phyloP scores from a whole-genome alignment of 2,329 filamentous ascomycete species.

The Hymenoscyphus occultus region DNA sequence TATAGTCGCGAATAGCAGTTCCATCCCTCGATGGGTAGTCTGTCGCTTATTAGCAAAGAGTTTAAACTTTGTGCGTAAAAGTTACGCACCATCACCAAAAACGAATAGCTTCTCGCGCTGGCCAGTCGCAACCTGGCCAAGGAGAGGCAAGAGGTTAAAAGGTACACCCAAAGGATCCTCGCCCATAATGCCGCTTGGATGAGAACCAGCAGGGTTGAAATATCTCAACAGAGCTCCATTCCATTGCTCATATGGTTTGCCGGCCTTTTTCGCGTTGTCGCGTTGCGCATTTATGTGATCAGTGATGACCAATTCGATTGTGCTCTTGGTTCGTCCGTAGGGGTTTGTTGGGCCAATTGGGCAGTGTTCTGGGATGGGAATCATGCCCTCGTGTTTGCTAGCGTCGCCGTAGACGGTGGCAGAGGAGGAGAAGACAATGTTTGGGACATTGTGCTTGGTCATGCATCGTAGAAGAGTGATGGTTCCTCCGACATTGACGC shows the following conservation, averaged over 20 bases:
- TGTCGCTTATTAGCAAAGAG: conserved; percentile 39
- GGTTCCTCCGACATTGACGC: conserved; percentile 92
- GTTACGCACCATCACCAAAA: conserved; percentile 77
- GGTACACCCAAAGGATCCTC: conserved; percentile 95
- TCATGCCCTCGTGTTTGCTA: conserved; percentile 95
- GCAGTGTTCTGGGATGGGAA: conserved; percentile 95
- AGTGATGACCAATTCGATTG: conserved; percentile 86
- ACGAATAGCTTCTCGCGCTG: conserved; percentile 92
- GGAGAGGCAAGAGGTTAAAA: conserved; percentile 89
- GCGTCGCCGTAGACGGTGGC: conserved; percentile 98
- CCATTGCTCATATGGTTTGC: conserved; percentile 76
- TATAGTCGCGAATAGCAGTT: conserved; percentile 96
- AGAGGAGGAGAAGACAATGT: conserved; percentile 98
- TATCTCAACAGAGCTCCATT: conserved; percentile 92
- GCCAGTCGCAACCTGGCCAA: conserved; percentile 94
- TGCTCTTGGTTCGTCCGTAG: conserved; percentile 94
- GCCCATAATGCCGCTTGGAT: conserved; percentile 95
- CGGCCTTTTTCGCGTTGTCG: conserved; percentile 75
- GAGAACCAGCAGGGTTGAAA: conserved; percentile 95
- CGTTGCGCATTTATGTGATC: conserved; percentile 88
- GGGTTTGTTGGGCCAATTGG: conserved; percentile 96
- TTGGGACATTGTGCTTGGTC: conserved; percentile 84
- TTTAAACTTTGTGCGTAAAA: conserved; percentile 12
- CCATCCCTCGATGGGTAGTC: conserved; percentile 90
- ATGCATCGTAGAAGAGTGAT: conserved; percentile 84